These are phyloP conservation scores for Colletotrichum tofieldiae DNA, from an alignment of 2,329 filamentous ascomycete species.

Conservation along the genomic window DNA sequence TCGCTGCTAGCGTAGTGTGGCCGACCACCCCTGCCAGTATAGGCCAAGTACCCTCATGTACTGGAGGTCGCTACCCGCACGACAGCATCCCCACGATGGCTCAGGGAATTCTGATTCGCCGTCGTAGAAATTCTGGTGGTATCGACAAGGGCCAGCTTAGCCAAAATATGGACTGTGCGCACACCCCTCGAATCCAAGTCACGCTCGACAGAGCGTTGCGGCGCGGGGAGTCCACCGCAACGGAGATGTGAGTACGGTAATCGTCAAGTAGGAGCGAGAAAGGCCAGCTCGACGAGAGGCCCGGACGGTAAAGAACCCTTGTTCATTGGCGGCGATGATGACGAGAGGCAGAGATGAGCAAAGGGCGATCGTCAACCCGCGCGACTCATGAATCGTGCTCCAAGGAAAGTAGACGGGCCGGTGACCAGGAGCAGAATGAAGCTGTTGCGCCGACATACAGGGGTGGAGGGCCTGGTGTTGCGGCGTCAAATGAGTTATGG, in stretches of 20 bases:
- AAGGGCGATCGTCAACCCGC: constrained; percentile 13
- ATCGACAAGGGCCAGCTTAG: constrained; percentile 18
- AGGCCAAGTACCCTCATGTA: constrained; percentile 34
- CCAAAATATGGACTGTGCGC: constrained; percentile 33
- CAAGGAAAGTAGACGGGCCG: constrained; percentile 11
- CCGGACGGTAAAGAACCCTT: constrained; percentile 6
- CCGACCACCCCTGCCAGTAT: constrained; percentile 17
- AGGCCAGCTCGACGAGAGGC: constrained; percentile 7
- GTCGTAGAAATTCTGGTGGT: constrained; percentile 33
- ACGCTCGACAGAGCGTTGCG: constrained; percentile 33
- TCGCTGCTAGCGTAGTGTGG: constrained; percentile 40
- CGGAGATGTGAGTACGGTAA: constrained; percentile 3
- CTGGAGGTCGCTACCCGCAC: constrained; percentile 21
- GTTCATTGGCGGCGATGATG: constrained; percentile 3
- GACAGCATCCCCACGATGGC: constrained; percentile 25
- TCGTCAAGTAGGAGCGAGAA: constrained; percentile 1
- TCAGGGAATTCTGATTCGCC: constrained; percentile 26
- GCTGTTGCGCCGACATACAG: constrained; percentile 28
- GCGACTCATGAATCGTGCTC: constrained; percentile 32
- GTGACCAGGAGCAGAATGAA: constrained; percentile 23
- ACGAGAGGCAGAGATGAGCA: constrained; percentile 29
- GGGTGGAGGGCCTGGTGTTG: constrained; percentile 12
- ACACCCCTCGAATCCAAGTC: constrained; percentile 28
- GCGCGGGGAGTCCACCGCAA: constrained; percentile 31
- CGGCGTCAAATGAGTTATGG: constrained; percentile 11